Base-by-base conservation (phyloP, 176 grass and related monocot species). In the Pharus latifolius region DNA sequence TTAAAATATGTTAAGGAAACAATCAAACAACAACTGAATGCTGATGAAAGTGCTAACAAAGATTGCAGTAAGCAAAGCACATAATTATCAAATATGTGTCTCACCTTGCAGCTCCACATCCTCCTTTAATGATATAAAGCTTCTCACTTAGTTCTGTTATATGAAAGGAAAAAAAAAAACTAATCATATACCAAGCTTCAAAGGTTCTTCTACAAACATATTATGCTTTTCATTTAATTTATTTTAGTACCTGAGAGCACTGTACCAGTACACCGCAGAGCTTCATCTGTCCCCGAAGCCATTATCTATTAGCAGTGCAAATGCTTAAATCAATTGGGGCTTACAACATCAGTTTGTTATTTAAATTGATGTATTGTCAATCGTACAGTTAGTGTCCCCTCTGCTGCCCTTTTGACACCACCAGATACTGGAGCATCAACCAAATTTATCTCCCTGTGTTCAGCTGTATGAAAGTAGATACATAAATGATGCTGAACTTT, bases 71-170 rank as follows among this genome's bases (percentile, higher is more conserved):
- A 72, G 61, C 3, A 79, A 63, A 59, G 48, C 22, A 72, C 34
- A 73, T 66, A 41, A 65, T 27, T 60, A 48, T 42, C 52, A 82
- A 50, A 76, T 76, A 35, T 35, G 3, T 54, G 29, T 79, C 54
- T 91, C 83, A 97, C 93, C 93, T 92, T 76, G 93, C 89, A 28
- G 89, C 93, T 92, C 89, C 93, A 82, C 93, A 97, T 82, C 93
- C 93, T 75, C 93, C 93, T 87, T 78, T 84, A 40, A 97, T 97
- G 78, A 92, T 66, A 84, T 97, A 97, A 75, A 97, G 89, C 56
- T 97, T 97, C 70, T 97, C 89, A 28, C 89, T 92, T 67, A 92
- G 70, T 78, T 73, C 93, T 97, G 93, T 75, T 56, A 77, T 70
- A 55, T 28, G 56, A 53, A 54, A 12, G 47, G n/a, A n/a, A n/a